A percentile compares a stretch with the other conserved stretches of the same genome.
Evolutionary conservation across 345 rosid genomes (phyloP).

Genomic region (Euphorbia peplus): DNA sequence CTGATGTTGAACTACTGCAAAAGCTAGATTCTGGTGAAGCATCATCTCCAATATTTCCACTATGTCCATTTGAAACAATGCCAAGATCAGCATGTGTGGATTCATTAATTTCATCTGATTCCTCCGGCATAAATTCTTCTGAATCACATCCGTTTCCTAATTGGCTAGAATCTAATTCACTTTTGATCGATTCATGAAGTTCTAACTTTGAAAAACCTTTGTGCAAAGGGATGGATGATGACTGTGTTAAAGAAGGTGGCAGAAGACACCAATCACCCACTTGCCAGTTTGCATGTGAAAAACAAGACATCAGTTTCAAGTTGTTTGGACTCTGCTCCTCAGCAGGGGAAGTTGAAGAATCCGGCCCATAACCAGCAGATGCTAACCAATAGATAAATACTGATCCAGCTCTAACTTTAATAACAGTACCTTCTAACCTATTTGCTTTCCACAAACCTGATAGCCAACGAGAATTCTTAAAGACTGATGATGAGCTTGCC

Average conservation of each 20-base stretch:
- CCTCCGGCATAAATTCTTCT: slow-evolving; percentile 50
- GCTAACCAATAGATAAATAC: slow-evolving; percentile 95
- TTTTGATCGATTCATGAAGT: slow-evolving; percentile 45
- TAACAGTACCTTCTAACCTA: slow-evolving; percentile 89
- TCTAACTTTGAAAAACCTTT: slow-evolving; percentile 49
- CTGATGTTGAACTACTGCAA: slow-evolving; percentile 43
- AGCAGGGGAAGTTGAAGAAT: slow-evolving; percentile 81
- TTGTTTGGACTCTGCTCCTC: slow-evolving; percentile 92
- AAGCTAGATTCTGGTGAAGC: slow-evolving; percentile 45
- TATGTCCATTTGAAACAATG: slow-evolving; percentile 35
- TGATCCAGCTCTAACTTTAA: slow-evolving; percentile 80
- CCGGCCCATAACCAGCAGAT: slow-evolving; percentile 85
- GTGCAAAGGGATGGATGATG: slow-evolving; percentile 44
- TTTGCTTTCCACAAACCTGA: slow-evolving; percentile 86
- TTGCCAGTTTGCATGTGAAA: slow-evolving; percentile 92
- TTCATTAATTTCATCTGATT: slow-evolving; percentile 40
- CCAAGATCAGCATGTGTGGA: slow-evolving; percentile 36
- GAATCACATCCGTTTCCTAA: slow-evolving; percentile 33
- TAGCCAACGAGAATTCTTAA: slow-evolving; percentile 78
- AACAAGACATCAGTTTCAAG: slow-evolving; percentile 78
- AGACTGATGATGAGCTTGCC: slow-evolving; percentile 80
- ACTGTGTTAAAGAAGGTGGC: slow-evolving; percentile 40
- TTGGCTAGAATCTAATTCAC: slow-evolving; percentile 31
- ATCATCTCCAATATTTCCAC: slow-evolving; percentile 27
- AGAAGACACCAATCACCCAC: slow-evolving; percentile 91